A percentile compares a stretch with the other conserved stretches of the same genome.
Conservation (phyloP, 2,329 filamentous ascomycete genomes). For the Penicillium concentricum region DNA sequence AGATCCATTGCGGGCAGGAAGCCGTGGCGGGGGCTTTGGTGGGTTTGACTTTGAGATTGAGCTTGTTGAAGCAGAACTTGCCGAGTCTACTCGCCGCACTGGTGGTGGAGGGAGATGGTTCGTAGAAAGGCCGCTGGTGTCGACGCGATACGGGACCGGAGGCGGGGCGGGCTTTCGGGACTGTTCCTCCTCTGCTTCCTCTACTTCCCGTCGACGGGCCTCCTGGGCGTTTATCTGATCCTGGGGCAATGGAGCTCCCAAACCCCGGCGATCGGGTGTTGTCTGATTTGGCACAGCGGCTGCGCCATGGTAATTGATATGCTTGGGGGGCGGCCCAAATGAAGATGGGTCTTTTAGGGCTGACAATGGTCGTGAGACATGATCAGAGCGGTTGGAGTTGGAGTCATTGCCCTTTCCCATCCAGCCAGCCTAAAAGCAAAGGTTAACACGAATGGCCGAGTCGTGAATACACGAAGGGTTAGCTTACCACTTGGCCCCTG, state of each 20-base stretch:
- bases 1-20: constrained; percentile 67
- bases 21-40: constrained; percentile 62
- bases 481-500: constrained; percentile 50
- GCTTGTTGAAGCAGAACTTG: constrained; percentile 28
- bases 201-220: constrained; percentile 30
- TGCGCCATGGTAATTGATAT: constrained; percentile 51
- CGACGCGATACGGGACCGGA: constrained; percentile 64
- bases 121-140: constrained; percentile 71
- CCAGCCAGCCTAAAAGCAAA: constrained; percentile 53
- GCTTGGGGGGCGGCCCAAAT: constrained; percentile 80
- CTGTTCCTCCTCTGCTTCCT: constrained; percentile 31
- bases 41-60: constrained; percentile 44
- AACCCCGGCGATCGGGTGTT: constrained; percentile 43
- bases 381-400: constrained; percentile 46
- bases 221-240: constrained; percentile 36
- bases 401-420: constrained; percentile 56
- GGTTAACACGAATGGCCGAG: constrained; percentile 14
- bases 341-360: constrained; percentile 71
- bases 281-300: constrained; percentile 47
- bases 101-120: constrained; percentile 71
- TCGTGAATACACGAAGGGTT: constrained; percentile 3
- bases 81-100: constrained; percentile 44
- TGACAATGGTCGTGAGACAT: constrained; percentile 63
- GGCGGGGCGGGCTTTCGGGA: constrained; percentile 46
- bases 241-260: constrained; percentile 45